Evolutionary conservation across 345 rosid species (phyloP), one percentile per base, ranked within the genome.

Genomic region (Atalantia buxifolia): DNA sequence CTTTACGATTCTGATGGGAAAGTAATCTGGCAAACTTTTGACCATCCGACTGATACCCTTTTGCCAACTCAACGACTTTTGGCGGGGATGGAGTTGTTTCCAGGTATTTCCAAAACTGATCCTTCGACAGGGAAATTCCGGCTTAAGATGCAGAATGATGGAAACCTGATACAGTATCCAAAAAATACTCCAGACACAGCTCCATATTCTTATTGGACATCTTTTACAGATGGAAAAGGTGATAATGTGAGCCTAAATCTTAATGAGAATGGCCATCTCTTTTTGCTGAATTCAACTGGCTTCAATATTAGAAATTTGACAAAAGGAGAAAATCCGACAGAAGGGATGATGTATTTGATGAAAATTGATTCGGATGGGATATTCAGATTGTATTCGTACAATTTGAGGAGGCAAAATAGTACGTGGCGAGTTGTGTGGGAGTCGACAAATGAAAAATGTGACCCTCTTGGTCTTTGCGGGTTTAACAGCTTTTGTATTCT

Each of bases 11-110:
- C 83, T 0, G 57, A 48, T 10, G 63, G 42, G 18, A 12, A 72
- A 1, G 19, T 69, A 14, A 62, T 71, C 28, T 81, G 83, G 88
- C 81, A 83, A 66, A 85, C 68, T 62, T 83, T 79, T 69, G 76
- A 48, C 35, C 0, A 0, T 38, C 81, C 84, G 16, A 38, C 81
- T 1, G 9, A 64, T 77, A 61, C 77, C 28, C 36, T 70, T 48
- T 4, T 82, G 66, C 75, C 53, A 14, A 38, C 69, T 45, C 85
- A 82, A 55, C 35, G 45, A 13, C 83, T 82, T 16, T 1, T n/a
- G 25, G 66, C 64, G 2, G 80, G 73, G 16, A 25, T 7, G 42
- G 40, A 45, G 53, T 13, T 85, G 73, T 4, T 62, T 79, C 64
- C 83, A 2, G 27, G 75, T 24, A 55, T 74, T 27, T 79, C 83